Evolutionary conservation across 257 asterid genomes (phyloP), one percentile per base, ranked within the genome.

Genomic region (Penstemon eatonii): DNA sequence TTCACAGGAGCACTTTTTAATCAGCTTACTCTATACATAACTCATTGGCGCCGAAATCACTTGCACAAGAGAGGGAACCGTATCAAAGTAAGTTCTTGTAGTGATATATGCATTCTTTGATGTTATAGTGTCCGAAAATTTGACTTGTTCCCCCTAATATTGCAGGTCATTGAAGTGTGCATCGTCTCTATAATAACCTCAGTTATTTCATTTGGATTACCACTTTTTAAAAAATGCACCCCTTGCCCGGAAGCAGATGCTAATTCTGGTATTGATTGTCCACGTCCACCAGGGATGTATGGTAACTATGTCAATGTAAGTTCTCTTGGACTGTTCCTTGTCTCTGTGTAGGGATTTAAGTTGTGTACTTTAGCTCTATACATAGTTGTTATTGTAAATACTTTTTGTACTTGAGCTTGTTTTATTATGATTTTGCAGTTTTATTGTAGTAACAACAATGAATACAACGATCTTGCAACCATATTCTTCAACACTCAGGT

Each of bases 401-500:
- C 55, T 11, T 56, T 67, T 78, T 69, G 55, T 74, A 36, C 41
- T 78, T 61, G 56, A 42, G 51, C 63, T 36, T 54, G 18, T 36
- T 53, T 37, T 69, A 39, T 59, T 78, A 60, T 73, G 65, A 15
- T 43, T 70, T 65, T 76, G 65, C 89, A 94, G 99, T 94, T 94
- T 73, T 91, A 82, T 75, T 94, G 99, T 60, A 82, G 84, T 60
- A 79, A 72, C 61, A 65, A 82, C 60, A 94, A 74, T 75, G 96
- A 91, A 74, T 94, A 94, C 85, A 94, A 94, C 18, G 99, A 94
- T 80, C 97, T 94, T 49, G 97, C 99, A 54, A 94, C 97, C 57
- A 83, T 94, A 85, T 94, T 94, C 77, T 94, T 94, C 87, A 94
- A 94, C 73, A 94, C 99, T 12, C 97, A 94, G 95, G 99, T 94